These are phyloP conservation scores for Arabidopsis hybrid DNA, from an alignment of 441 rosid species.

Conservation along the genomic window DNA sequence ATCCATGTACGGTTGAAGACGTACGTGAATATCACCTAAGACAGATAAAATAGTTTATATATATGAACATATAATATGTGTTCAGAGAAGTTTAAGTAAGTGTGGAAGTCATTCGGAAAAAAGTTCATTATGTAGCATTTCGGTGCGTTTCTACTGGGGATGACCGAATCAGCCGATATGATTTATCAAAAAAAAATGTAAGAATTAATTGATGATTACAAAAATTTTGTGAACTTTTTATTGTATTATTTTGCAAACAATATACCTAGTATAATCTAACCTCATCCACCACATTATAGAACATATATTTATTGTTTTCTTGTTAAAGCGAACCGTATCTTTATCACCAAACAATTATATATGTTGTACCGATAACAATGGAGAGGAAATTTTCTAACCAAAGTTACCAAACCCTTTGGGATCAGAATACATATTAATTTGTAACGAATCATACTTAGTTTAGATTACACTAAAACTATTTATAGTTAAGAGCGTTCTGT, in stretches of 20 bases:
- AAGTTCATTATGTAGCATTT: too few species aligned
- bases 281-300: too few species aligned
- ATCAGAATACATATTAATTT: background rate
- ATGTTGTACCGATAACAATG: background rate
- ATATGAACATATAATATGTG: background rate
- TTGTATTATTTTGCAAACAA: too few species aligned
- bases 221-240: too few species aligned
- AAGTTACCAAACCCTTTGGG: constrained; percentile 27
- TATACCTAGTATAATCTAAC: too few species aligned
- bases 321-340: background rate
- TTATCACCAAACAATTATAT: constrained; percentile 6
- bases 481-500: background rate
- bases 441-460: constrained; percentile 12
- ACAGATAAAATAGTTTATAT: background rate
- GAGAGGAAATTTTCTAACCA: constrained; percentile 28
- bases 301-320: background rate
- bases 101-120: too few species aligned
- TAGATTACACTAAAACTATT: constrained; percentile 24
- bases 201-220: too few species aligned
- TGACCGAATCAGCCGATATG: too few species aligned
- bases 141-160: too few species aligned
- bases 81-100: background rate
- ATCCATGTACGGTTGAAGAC: background rate
- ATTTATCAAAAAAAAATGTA: too few species aligned
- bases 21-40: background rate